Evolutionary conservation across 441 rosid species (phyloP).

Genomic region (Brassica balearica): DNA sequence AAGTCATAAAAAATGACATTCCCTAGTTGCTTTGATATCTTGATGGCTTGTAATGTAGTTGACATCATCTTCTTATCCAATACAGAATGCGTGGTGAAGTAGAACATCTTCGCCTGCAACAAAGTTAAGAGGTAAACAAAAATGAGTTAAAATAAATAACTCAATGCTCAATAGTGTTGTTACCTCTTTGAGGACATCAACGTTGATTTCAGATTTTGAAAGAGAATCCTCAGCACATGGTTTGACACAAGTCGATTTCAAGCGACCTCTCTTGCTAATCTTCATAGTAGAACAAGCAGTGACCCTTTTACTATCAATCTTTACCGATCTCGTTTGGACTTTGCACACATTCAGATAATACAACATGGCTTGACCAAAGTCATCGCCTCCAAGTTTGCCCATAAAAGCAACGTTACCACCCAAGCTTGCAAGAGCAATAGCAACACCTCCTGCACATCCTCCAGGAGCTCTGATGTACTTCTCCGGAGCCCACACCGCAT

Average conservation of each 20-base stretch:
- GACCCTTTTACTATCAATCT: conserved; percentile 63
- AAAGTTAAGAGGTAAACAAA: too few relatives aligned
- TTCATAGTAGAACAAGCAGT: conserved; percentile 82
- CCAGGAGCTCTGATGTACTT: conserved; percentile 85
- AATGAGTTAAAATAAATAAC: too few relatives aligned
- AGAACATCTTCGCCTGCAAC: conserved; percentile 86
- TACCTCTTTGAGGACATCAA: conserved; percentile 93
- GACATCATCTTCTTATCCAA: conserved; percentile 78
- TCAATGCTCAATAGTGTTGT: too few relatives aligned
- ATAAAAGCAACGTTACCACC: conserved; percentile 95
- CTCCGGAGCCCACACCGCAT: conserved; percentile 73
- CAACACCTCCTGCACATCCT: conserved; percentile 87
- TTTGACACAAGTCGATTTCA: conserved; percentile 67
- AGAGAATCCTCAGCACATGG: conserved; percentile 92
- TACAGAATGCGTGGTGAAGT: conserved; percentile 79
- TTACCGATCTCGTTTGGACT: conserved; percentile 82
- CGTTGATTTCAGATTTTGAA: conserved; percentile 77
- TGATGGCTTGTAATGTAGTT: conserved; percentile 71
- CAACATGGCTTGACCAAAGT: conserved; percentile 79
- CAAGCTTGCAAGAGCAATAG: conserved; percentile 80
- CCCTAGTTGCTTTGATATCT: conserved; percentile 73
- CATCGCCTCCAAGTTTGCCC: conserved; percentile 97
- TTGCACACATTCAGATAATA: conserved; percentile 71
- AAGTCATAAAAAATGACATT: conserved; percentile 77
- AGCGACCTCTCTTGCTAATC: conserved; percentile 76